These are phyloP conservation scores for Aspergillus panamensis DNA, from an alignment of 495 filamentous ascomycete species.

Conservation along the genomic window DNA sequence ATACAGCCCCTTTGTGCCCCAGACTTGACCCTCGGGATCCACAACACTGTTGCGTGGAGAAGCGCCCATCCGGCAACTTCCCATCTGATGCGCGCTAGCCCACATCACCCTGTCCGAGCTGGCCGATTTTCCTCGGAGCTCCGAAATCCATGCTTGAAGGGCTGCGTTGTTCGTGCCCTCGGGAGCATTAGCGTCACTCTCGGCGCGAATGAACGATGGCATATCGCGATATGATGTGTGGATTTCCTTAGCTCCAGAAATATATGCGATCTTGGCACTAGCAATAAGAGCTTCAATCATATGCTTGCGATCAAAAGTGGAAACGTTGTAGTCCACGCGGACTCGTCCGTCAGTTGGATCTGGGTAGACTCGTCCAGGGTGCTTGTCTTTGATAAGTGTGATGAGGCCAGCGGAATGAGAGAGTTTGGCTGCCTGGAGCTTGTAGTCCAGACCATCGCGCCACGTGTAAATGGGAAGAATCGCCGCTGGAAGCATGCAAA, in stretches of 20 bases:
- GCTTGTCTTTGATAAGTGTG: slow-evolving; percentile 65
- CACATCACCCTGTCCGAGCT: slow-evolving; percentile 45
- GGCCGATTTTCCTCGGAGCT: slow-evolving; percentile 54
- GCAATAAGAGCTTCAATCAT: slow-evolving; percentile 68
- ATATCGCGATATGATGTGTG: slow-evolving; percentile 56
- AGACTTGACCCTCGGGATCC: slow-evolving; percentile 68
- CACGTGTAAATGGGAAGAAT: slow-evolving; percentile 60
- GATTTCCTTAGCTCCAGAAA: slow-evolving; percentile 75
- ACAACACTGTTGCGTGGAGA: slow-evolving; percentile 64
- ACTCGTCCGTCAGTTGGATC: slow-evolving; percentile 64
- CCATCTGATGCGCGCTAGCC: slow-evolving; percentile 86
- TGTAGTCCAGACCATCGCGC: slow-evolving; percentile 62
- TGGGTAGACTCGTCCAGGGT: slow-evolving; percentile 68
- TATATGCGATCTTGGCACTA: slow-evolving; percentile 70
- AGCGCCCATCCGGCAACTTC: slow-evolving; percentile 75
- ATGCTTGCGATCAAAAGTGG: slow-evolving; percentile 64
- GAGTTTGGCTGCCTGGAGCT: slow-evolving; percentile 58
- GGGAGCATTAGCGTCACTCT: slow-evolving; percentile 28
- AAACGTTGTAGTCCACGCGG: slow-evolving; percentile 64
- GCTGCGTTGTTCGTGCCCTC: slow-evolving; percentile 61
- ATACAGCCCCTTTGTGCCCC: slow-evolving; percentile 70
- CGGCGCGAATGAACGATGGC: slow-evolving; percentile 60
- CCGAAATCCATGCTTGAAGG: slow-evolving; percentile 65
- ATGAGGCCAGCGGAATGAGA: slow-evolving; percentile 65
- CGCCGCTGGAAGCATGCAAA: slow-evolving; percentile 61